These are phyloP conservation scores for Acanthamoeba triangularis DNA, from an alignment of 208 protist species.

Conservation along the genomic window DNA sequence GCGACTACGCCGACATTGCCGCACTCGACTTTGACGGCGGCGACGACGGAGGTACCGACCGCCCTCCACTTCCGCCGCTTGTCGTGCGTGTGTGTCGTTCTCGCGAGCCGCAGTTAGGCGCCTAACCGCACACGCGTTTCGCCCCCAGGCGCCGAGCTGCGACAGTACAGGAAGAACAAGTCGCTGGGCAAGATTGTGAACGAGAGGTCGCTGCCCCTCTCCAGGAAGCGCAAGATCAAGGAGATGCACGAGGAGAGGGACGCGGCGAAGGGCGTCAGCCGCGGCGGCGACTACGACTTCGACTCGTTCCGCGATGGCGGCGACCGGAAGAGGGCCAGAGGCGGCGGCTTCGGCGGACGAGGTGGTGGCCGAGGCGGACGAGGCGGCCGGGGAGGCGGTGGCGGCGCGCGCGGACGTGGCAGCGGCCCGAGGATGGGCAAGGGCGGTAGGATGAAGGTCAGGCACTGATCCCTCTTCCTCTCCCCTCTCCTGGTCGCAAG, in stretches of 20 bases:
- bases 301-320: not conserved
- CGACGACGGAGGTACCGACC: not conserved
- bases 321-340: not conserved
- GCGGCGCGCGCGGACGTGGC: not conserved
- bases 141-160: not conserved
- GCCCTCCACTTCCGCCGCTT: too few relatives aligned
- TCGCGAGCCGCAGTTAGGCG: too few relatives aligned
- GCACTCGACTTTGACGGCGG: not conserved
- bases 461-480: not conserved
- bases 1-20: slow-evolving; percentile 54
- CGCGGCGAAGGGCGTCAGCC: not conserved
- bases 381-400: not conserved
- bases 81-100: not conserved
- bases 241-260: slow-evolving; percentile 18
- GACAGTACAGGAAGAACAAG: slow-evolving; percentile 26
- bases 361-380: slow-evolving; percentile 23
- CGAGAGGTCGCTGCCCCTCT: not conserved
- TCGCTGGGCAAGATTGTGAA: slow-evolving; percentile 57
- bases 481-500: too few relatives aligned
- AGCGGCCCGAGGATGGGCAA: not conserved
- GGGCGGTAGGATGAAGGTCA: slow-evolving; percentile 55
- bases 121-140: too few relatives aligned
- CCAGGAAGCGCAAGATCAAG: slow-evolving; percentile 1
- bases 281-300: not conserved
- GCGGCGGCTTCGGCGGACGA: not conserved